These are phyloP conservation scores for Saprolegnia diclina DNA, from an alignment of 352 stramenopile species.

Conservation along the genomic window DNA sequence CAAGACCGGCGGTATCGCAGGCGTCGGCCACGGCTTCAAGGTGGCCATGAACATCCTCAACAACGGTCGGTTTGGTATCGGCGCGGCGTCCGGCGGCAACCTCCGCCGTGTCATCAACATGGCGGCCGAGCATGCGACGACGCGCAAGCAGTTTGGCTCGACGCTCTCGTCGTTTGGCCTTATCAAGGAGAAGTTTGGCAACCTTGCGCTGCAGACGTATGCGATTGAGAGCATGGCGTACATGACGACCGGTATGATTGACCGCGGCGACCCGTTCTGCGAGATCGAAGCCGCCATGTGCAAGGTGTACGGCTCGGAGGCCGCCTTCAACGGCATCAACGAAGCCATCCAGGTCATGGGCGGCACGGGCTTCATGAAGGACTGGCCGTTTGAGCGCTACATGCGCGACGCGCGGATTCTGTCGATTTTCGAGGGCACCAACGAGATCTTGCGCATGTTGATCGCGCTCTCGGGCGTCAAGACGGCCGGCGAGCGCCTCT, in stretches of 20 bases:
- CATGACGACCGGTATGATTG: conserved; percentile 86
- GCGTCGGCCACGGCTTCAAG: conserved; percentile 88
- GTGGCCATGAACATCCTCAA: conserved; percentile 91
- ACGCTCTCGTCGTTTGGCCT: conserved; percentile 69
- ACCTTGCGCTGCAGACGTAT: conserved; percentile 74
- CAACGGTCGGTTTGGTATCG: conserved; percentile 89
- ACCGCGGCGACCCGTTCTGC: conserved; percentile 74
- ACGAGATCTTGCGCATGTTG: conserved; percentile 89
- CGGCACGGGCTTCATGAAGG: conserved; percentile 88
- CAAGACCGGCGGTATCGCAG: conserved; percentile 59
- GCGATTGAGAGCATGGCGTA: conserved; percentile 87
- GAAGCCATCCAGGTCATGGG: conserved; percentile 87
- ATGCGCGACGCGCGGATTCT: conserved; percentile 89
- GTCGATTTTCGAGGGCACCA: conserved; percentile 90
- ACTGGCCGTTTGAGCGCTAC: conserved; percentile 88
- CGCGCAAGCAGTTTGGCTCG: conserved; percentile 74
- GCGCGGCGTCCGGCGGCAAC: conserved; percentile 62
- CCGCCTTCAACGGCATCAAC: conserved; percentile 78
- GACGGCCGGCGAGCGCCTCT: conserved; percentile 75
- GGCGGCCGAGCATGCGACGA: conserved; percentile 67
- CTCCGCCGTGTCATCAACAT: conserved; percentile 61
- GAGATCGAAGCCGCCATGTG: conserved; percentile 85
- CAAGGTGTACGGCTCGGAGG: conserved; percentile 85
- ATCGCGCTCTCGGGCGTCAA: conserved; percentile 82
- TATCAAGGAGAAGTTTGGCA: conserved; percentile 86